Conservation (phyloP, 768 basidiomycete species). For the Phylloporus sp. region DNA sequence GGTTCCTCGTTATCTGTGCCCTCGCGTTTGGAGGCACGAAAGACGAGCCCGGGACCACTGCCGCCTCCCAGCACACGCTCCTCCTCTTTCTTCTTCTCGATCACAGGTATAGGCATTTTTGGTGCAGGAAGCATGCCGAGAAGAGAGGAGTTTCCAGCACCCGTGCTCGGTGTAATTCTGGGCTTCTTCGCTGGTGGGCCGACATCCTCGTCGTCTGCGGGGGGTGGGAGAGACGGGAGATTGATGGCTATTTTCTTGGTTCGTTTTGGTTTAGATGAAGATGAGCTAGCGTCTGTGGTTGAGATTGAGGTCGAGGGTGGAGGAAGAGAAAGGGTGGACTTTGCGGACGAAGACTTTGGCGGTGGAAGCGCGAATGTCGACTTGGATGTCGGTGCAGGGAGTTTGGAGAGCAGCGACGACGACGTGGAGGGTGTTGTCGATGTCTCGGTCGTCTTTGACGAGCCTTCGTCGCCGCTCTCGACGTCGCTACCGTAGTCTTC, state of each 20-base stretch:
- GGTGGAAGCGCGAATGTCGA: slow-evolving; percentile 36
- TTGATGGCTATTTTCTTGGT: slow-evolving; percentile 42
- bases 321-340: slow-evolving; percentile 28
- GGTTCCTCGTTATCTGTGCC: not conserved
- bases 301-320: slow-evolving; percentile 14
- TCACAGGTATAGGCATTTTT: slow-evolving; percentile 47
- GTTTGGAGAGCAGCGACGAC: slow-evolving; percentile 17
- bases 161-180: slow-evolving; percentile 39
- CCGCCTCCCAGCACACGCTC: slow-evolving; percentile 66
- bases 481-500: slow-evolving; percentile 75
- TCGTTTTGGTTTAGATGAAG: slow-evolving; percentile 39
- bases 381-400: slow-evolving; percentile 29
- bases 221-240: slow-evolving; percentile 28
- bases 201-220: slow-evolving; percentile 41
- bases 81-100: slow-evolving; percentile 25
- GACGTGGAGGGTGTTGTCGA: not conserved
- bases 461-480: slow-evolving; percentile 50
- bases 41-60: slow-evolving; percentile 56
- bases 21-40: slow-evolving; percentile 37
- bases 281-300: slow-evolving; percentile 1
- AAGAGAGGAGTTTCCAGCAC: slow-evolving; percentile 61
- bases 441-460: slow-evolving; percentile 5
- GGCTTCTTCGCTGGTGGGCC: slow-evolving; percentile 59
- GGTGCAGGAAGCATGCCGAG: slow-evolving; percentile 75
- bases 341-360: too few species aligned